Evolutionary conservation across 768 basidiomycete genomes (phyloP), one percentile per base, ranked within the genome.

Genomic region (Leucocoprinus leucothites): DNA sequence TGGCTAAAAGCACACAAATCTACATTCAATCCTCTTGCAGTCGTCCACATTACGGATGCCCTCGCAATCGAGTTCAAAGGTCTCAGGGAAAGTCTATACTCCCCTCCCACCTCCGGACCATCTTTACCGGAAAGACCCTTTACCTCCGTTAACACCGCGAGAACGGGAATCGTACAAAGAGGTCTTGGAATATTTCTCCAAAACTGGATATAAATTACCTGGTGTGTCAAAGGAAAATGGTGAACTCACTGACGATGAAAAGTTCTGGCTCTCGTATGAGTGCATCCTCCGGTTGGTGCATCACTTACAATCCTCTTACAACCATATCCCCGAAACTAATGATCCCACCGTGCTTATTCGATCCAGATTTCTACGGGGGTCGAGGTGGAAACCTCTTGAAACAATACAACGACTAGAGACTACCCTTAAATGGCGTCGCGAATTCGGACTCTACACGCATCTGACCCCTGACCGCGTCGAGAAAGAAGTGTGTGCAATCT

Each of bases 231-330:
- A 72, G 31, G 31, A 11, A 31, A 31, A 31, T 73, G 11, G 71
- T 71, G 31, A 67, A 50, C 68, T 89, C 46, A 71, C 53, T 31
- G 87, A 87, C 31, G 77, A 73, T 26, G 88, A 91, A 63, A 80
- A 79, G 68, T 86, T 87, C 66, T 91, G 87, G 86, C 72, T 91
- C 71, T 85, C 85, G 1, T 76, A 78, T 61, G 89, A 90, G 57
- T 89, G 87, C 65, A 66, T 90, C 45, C 70, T 85, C 21, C 75
- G 89, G 74, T 85, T 31, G 5, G 31, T 31, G 11, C 31, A 5
- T 31, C 6, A 31, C 31, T 31, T 5, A 31, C 57, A 31, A 67
- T 53, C 9, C 1, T 43, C 21, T 42, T 38, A 4, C 9, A 14
- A 25, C 44, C 13, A 13, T 26, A 11, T 19, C 9, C 25, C 21